These are phyloP conservation scores for Tulasnella sp. DNA, from an alignment of 768 basidiomycete species.

Conservation along the genomic window DNA sequence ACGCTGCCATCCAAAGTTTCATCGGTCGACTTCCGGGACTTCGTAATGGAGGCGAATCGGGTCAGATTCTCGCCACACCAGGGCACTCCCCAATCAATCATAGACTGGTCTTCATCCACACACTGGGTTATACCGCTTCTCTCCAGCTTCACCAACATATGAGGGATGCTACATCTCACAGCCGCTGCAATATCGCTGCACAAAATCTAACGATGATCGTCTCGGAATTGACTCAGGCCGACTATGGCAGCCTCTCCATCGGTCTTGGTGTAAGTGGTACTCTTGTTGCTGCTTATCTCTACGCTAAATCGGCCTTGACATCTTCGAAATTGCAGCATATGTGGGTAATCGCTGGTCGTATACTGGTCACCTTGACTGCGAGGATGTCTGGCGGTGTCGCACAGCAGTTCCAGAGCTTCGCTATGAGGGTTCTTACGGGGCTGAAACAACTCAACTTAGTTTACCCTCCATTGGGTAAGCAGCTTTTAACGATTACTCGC, in stretches of 20 bases:
- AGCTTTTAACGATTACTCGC: no score
- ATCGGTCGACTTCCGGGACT: constrained; percentile 6
- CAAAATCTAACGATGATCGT: not conserved
- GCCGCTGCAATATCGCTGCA: not conserved
- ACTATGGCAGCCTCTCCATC: constrained; percentile 6
- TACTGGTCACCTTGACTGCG: not conserved
- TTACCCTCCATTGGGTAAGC: constrained; percentile 7
- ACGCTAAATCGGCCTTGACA: not conserved
- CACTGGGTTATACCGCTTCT: constrained; percentile 11
- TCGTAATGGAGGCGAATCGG: constrained; percentile 7
- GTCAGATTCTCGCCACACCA: constrained; percentile 10
- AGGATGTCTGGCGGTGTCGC: not conserved
- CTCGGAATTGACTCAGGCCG: not conserved
- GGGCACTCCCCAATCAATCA: constrained; percentile 12
- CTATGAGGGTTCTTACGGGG: not conserved
- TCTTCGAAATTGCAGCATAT: not conserved
- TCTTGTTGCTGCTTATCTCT: not conserved
- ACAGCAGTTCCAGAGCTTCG: not conserved
- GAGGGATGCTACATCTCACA: not conserved
- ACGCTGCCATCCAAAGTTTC: constrained; percentile 14
- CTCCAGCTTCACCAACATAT: constrained; percentile 13
- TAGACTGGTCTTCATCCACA: constrained; percentile 15
- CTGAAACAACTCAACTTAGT: constrained; percentile 1
- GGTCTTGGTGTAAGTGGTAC: constrained; percentile 4
- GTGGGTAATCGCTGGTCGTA: constrained; percentile 1